Conservation (phyloP, 441 rosid genomes). For the Hura crepitans region DNA sequence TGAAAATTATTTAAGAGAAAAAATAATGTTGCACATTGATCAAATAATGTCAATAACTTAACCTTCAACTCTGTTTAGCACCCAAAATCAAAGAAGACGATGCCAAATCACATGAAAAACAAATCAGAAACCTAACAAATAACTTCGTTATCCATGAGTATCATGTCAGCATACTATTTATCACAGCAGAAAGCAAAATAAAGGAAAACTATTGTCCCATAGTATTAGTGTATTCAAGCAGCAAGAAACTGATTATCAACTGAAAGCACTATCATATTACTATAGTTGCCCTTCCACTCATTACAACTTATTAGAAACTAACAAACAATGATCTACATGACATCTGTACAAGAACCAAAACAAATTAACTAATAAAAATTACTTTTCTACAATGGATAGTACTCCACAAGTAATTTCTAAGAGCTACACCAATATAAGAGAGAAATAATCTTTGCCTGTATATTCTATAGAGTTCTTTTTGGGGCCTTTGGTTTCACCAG, state of each 20-base stretch:
- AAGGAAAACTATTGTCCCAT: background rate
- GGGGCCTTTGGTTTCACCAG: background rate
- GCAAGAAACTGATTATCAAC: constrained; percentile 1
- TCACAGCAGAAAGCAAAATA: background rate
- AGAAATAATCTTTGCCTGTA: background rate
- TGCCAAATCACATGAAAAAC: background rate
- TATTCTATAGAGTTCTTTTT: too few relatives aligned
- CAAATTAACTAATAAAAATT: too few relatives aligned
- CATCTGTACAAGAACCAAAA: background rate
- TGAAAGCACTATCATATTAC: background rate
- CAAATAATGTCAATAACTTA: background rate
- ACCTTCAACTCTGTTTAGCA: background rate
- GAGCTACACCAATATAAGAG: background rate
- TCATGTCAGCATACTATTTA: background rate
- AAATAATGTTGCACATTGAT: background rate
- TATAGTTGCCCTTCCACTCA: background rate
- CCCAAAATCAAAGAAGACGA: background rate
- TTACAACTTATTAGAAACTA: background rate
- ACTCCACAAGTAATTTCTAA: background rate
- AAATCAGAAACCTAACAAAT: background rate
- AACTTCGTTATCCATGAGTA: background rate
- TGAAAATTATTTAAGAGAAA: background rate
- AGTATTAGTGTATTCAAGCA: background rate
- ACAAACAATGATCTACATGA: background rate
- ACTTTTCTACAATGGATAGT: background rate